These are phyloP conservation scores for Fennellomyces sp. DNA, from an alignment of 371 early-diverging fungal genomes.

Conservation along the genomic window DNA sequence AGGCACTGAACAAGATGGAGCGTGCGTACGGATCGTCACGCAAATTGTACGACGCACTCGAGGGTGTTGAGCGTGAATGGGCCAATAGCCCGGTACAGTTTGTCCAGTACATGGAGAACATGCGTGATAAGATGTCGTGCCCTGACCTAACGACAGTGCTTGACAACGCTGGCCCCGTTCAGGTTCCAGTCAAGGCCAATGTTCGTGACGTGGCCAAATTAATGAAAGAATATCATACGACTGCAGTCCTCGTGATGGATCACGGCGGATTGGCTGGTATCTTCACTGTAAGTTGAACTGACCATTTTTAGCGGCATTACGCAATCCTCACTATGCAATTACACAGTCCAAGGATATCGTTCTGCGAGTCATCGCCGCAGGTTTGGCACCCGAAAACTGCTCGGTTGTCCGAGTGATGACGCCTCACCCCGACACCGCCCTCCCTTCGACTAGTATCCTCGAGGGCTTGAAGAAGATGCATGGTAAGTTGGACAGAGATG, in stretches of 20 bases:
- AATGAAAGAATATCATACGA: conserved; percentile 88
- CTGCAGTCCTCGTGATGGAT: conserved; percentile 91
- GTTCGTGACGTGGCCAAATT: conserved; percentile 90
- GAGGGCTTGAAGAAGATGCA: conserved; percentile 96
- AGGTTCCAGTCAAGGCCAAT: conserved; percentile 78
- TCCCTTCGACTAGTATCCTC: conserved; percentile 80
- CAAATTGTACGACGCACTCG: conserved; percentile 88
- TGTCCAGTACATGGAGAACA: conserved; percentile 75
- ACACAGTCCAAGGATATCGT: conserved; percentile 84
- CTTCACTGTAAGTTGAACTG: conserved; percentile 60
- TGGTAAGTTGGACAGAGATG: conserved; percentile 44
- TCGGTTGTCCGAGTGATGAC: conserved; percentile 98
- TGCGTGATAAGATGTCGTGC: conserved; percentile 87
- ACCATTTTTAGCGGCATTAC: neutral
- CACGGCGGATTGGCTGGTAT: conserved; percentile 88
- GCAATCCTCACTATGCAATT: neutral
- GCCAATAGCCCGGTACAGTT: conserved; percentile 58
- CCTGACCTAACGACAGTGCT: conserved; percentile 88
- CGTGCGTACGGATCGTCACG: conserved; percentile 87
- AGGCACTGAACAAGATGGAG: conserved; percentile 91
- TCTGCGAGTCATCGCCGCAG: conserved; percentile 93
- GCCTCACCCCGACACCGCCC: conserved; percentile 96
- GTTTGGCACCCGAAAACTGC: conserved; percentile 87
- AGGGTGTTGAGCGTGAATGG: conserved; percentile 90
- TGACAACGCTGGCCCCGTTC: conserved; percentile 70